Evolutionary conservation across 164 flowering plant species (phyloP).

Genomic region (Stephania japonica): DNA sequence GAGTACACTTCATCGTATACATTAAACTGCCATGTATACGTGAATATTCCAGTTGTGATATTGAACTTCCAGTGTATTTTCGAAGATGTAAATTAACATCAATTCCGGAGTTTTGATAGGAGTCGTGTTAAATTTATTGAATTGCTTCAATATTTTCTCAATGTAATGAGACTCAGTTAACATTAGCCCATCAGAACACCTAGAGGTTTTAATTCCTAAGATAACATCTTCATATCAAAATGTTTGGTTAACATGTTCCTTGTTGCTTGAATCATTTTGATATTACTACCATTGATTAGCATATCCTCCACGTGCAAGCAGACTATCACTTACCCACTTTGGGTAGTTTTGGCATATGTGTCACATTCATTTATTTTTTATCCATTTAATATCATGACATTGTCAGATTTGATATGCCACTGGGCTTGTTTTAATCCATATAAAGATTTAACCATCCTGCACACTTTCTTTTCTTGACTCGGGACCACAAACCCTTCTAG

Average conservation of each 20-base stretch:
- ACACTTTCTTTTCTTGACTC: conserved; percentile 4
- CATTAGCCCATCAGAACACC: not conserved
- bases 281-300: not conserved
- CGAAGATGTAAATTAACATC: not conserved
- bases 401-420: not conserved
- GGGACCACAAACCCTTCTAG: not conserved
- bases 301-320: not conserved
- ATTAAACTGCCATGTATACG: not conserved
- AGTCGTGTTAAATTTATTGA: not conserved
- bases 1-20: not conserved
- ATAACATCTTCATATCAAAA: not conserved
- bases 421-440: conserved; percentile 1
- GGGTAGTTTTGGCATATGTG: not conserved
- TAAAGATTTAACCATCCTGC: not conserved
- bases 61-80: not conserved
- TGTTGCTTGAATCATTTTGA: not conserved
- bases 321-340: not conserved
- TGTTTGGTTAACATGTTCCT: not conserved
- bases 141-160: not conserved
- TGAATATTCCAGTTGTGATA: not conserved
- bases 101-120: not conserved
- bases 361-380: not conserved
- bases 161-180: not conserved
- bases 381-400: not conserved
- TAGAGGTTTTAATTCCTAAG: not conserved